These are phyloP conservation scores for Candida tetrigidarum DNA, from an alignment of 1,139 yeast species.

Conservation along the genomic window DNA sequence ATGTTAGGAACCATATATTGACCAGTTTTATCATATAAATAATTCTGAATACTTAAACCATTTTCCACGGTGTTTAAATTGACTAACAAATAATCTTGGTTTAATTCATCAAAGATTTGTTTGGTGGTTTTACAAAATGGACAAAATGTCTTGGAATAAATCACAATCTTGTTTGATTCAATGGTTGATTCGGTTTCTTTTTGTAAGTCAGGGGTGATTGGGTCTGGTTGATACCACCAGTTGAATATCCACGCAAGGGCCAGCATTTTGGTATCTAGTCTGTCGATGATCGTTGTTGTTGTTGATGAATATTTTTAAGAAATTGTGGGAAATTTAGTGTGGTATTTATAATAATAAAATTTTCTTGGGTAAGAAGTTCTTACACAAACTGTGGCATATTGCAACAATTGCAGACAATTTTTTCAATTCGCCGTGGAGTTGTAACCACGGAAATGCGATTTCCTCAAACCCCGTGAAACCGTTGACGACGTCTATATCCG, in stretches of 20 bases:
- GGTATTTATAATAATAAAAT: background rate
- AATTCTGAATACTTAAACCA: conserved; percentile 57
- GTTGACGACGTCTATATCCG: background rate
- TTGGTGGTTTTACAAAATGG: conserved; percentile 29
- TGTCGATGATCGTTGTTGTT: background rate
- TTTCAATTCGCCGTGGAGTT: no score
- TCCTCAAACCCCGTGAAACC: background rate
- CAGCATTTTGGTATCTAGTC: background rate
- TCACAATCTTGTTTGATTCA: conserved; percentile 2
- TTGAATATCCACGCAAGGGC: conserved; percentile 5
- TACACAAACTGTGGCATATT: background rate
- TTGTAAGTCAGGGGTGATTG: conserved; percentile 1
- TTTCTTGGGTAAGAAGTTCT: no score
- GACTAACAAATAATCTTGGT: conserved; percentile 20
- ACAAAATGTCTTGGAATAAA: conserved; percentile 24
- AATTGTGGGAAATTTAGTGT: background rate
- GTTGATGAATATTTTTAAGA: background rate
- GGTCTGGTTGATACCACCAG: conserved; percentile 9
- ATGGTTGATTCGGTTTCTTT: conserved; percentile 7
- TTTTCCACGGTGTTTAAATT: conserved; percentile 23
- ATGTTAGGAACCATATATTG: conserved; percentile 88
- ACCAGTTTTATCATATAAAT: conserved; percentile 68
- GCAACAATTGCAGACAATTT: background rate
- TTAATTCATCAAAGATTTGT: conserved; percentile 18
- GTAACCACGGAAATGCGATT: background rate